Evolutionary conservation across 306 rosid genomes (phyloP), one percentile per base, ranked within the genome.

Genomic region (Acmispon strigosus): DNA sequence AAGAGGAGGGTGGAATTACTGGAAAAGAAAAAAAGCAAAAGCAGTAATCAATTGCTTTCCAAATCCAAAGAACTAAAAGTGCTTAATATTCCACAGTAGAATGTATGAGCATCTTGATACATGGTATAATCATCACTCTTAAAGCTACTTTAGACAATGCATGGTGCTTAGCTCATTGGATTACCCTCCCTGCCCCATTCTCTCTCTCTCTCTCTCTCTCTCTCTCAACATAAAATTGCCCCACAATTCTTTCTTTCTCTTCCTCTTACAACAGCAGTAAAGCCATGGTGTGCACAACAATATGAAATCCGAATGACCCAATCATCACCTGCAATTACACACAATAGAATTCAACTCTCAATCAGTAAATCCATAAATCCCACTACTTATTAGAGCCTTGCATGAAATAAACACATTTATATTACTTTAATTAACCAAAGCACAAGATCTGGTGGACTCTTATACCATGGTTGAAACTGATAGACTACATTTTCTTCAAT

Each of bases 311-410:
- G 51, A 76, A 77, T 65, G 80, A 66, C 29, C 86, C 84, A 84
- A 81, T 71, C 86, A 84, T 55, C 80, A 84, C 84, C 98, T 90
- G 96, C 89, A 88, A 12, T 51, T 79, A 78, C 62, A 51, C 69
- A 60, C 60, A 66, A 22, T 45, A 67, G 43, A 72, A 76, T 52
- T 56, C 48, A 76, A 70, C 63, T 67, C 41, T 56, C 66, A 79
- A 84, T 82, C 84, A 87, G 22, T 41, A 50, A n/a, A 45, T 48
- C 20, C 81, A 74, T 70, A 75, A 80, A 76, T 41, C 47, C 29
- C 10, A 56, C 36, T 36, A 7, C 29, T 22, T 19, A 17, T 29
- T 39, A 53, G 52, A 16, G 5, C n/a, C 62, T 52, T 61, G 36
- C 62, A 20, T 62, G 61, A 62, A 45, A 69, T 12, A 7, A 55